These are phyloP conservation scores for Mycena polygramma DNA, from an alignment of 768 basidiomycete species.

Conservation along the genomic window DNA sequence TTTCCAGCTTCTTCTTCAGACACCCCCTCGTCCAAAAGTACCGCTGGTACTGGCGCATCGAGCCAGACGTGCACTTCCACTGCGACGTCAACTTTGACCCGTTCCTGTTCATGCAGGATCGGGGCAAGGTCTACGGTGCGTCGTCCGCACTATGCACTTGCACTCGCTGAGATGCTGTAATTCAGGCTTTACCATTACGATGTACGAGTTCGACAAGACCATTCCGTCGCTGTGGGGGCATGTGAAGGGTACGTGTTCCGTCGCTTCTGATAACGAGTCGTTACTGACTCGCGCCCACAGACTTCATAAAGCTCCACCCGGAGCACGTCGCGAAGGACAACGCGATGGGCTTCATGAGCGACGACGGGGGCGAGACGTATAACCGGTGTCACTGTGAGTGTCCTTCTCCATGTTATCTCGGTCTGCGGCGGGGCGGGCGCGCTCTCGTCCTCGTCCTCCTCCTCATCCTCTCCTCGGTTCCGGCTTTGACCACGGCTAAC, in stretches of 20 bases:
- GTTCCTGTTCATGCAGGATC: slow-evolving; percentile 78
- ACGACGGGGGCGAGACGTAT: slow-evolving; percentile 68
- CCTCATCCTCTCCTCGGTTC: background rate
- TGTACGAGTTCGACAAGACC: slow-evolving; percentile 82
- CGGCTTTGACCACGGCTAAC: background rate
- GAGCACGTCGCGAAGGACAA: slow-evolving; percentile 71
- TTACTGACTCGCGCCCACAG: no score
- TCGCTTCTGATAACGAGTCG: slow-evolving; percentile 15
- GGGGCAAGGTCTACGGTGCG: slow-evolving; percentile 76
- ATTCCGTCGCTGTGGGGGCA: slow-evolving; percentile 81
- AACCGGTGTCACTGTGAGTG: slow-evolving; percentile 80
- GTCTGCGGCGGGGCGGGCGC: background rate
- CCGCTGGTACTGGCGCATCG: slow-evolving; percentile 86
- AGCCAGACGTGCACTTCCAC: slow-evolving; percentile 84
- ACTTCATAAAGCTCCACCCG: slow-evolving; percentile 67
- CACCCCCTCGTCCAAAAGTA: slow-evolving; percentile 76
- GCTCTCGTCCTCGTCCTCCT: no score
- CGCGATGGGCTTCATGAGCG: slow-evolving; percentile 67
- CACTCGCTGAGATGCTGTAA: background rate
- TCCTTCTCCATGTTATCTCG: slow-evolving; percentile 4
- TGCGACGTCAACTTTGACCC: slow-evolving; percentile 78
- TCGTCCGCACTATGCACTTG: background rate
- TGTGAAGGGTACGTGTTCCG: slow-evolving; percentile 73
- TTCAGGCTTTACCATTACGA: slow-evolving; percentile 76
- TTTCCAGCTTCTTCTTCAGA: slow-evolving; percentile 72